Evolutionary conservation across 208 protist genomes (phyloP), one percentile per base, ranked within the genome.

Genomic region (Wallacemonas sp.): DNA sequence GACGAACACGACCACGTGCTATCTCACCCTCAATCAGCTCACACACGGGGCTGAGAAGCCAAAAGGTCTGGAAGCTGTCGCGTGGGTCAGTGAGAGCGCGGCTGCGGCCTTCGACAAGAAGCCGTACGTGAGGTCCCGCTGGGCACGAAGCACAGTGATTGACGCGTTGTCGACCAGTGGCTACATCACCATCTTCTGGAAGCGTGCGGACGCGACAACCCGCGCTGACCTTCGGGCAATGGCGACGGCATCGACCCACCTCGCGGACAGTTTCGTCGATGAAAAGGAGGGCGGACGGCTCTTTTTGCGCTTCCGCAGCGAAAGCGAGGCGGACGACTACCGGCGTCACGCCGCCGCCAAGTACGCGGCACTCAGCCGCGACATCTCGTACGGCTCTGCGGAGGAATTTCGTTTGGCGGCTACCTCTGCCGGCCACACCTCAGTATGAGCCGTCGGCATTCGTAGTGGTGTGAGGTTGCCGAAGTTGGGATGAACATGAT

Each of bases 231-330:
- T 72, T 64, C 56, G 73, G 17, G n/a, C 1, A 9, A 8, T 41
- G 14, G 52, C 52, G n/a, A n/a, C 11, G 30, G 9, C 71, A 12
- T 24, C 30, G 6, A n/a, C 24, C 11, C 65, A 73, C 1, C 63
- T 74, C 2, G 11, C 54, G 19, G 72, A 88, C 23, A 62, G 65
- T 16, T 89, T 87, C 38, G 57, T 72, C n/a, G 88, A 94, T 72
- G 49, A 57, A 1, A 81, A 85, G 55, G 79, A 89, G 48, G 85
- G 85, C n/a, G 88, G 85, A 0, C 70, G 88, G 1, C 72, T 72
- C 17, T 92, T 92, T 70, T n/a, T 88, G 9, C 61, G 73, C 14
- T 90, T 83, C 58, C 4, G 24, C 0, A 65, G 52, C 17, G 73
- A 88, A 46, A 74, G 80, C 29, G 72, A 41, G 9, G 83, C 83